phyloP scores from a whole-genome alignment of 2,329 filamentous ascomycete species.

The Raffaelea arxii region DNA sequence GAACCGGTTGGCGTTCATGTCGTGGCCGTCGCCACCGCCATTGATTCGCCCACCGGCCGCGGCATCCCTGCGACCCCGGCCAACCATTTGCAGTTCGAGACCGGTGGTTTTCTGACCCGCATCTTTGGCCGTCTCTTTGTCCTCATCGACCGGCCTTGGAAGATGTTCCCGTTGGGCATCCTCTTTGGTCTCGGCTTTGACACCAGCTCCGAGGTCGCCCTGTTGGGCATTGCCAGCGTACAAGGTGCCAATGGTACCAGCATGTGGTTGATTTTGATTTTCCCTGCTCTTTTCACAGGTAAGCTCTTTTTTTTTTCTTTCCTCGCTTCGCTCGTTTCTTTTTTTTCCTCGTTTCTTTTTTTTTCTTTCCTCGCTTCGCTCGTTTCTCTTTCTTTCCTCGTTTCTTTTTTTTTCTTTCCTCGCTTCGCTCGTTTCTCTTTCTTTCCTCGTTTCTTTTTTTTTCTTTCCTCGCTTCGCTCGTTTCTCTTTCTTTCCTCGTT shows the following conservation, averaged over 20 bases:
- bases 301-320: conserved; percentile 17
- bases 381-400: too few relatives aligned
- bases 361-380: too few relatives aligned
- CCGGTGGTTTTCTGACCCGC: conserved; percentile 63
- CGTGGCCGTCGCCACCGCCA: conserved; percentile 6
- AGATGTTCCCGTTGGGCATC: conserved; percentile 87
- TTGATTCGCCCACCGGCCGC: conserved; percentile 1
- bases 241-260: conserved; percentile 78
- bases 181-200: conserved; percentile 92
- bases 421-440: too few relatives aligned
- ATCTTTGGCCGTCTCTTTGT: conserved; percentile 69
- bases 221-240: conserved; percentile 82
- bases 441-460: too few relatives aligned
- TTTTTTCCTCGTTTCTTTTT: too few relatives aligned
- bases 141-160: conserved; percentile 71
- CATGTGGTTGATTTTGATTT: conserved; percentile 90
- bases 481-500: too few relatives aligned
- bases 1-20: neutral
- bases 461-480: too few relatives aligned
- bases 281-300: conserved; percentile 82
- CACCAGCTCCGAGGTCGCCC: conserved; percentile 86
- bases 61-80: conserved; percentile 19
- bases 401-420: too few relatives aligned
- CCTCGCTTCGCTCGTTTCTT: too few relatives aligned
- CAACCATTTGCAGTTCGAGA: conserved; percentile 58